These are phyloP conservation scores for Hyaloscypha variabilis DNA, from an alignment of 495 filamentous ascomycete genomes.

Conservation along the genomic window DNA sequence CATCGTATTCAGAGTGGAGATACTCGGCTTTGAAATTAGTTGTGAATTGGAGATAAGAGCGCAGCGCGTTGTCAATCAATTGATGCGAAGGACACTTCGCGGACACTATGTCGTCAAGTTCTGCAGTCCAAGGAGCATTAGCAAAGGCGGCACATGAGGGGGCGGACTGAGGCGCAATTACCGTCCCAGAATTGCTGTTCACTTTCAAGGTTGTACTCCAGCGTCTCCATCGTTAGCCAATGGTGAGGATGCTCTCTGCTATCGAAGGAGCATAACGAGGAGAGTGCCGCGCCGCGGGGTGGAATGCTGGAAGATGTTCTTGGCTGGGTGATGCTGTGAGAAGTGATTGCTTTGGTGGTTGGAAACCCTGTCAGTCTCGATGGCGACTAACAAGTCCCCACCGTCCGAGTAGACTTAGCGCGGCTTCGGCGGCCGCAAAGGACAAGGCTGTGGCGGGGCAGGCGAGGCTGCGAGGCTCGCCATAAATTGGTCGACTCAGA, in stretches of 20 bases:
- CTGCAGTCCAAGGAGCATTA: slow-evolving; percentile 44
- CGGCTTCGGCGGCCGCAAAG: neutral
- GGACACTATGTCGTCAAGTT: slow-evolving; percentile 79
- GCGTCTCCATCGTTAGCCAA: slow-evolving; percentile 50
- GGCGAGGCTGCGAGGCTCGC: neutral
- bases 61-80: slow-evolving; percentile 82
- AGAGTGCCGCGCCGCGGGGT: neutral
- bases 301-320: neutral
- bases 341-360: neutral
- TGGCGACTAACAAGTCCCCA: neutral
- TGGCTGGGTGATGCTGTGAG: neutral
- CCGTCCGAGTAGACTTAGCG: neutral
- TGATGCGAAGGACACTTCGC: slow-evolving; percentile 72
- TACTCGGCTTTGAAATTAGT: slow-evolving; percentile 81
- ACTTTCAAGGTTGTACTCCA: slow-evolving; percentile 73
- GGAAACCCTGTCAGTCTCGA: neutral
- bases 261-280: slow-evolving; percentile 23
- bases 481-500: no score
- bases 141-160: slow-evolving; percentile 22
- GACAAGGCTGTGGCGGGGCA: neutral
- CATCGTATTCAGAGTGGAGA: slow-evolving; percentile 80
- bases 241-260: slow-evolving; percentile 11
- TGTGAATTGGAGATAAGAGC: slow-evolving; percentile 79
- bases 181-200: slow-evolving; percentile 95
- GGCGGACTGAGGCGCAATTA: slow-evolving; percentile 43